Evolutionary conservation across 2,329 filamentous ascomycete genomes (phyloP).

Genomic region (Anthostomella pinea): DNA sequence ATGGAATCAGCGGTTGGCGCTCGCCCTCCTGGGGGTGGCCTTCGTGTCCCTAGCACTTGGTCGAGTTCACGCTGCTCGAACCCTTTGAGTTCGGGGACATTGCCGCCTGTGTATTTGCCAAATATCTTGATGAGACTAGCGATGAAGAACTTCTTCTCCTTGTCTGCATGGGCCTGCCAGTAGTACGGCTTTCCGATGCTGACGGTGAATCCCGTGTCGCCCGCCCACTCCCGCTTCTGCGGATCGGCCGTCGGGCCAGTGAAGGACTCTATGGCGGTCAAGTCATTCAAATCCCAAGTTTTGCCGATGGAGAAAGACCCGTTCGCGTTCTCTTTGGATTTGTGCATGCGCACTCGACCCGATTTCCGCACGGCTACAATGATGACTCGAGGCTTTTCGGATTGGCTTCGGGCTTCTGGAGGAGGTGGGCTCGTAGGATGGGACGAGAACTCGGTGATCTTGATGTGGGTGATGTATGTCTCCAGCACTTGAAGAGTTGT

Average conservation of each 20-base stretch:
- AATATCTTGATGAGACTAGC: slow-evolving; percentile 95
- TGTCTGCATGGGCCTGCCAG: slow-evolving; percentile 88
- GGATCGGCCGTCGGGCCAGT: slow-evolving; percentile 58
- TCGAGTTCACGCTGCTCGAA: slow-evolving; percentile 81
- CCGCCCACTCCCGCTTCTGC: slow-evolving; percentile 71
- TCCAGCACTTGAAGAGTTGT: slow-evolving; percentile 60
- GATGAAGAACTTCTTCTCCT: slow-evolving; percentile 99
- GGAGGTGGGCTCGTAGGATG: slow-evolving; percentile 84
- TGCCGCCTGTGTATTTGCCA: slow-evolving; percentile 90
- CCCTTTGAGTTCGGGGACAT: slow-evolving; percentile 72
- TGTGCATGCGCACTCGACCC: slow-evolving; percentile 91
- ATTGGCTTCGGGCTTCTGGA: slow-evolving; percentile 66
- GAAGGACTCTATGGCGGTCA: slow-evolving; percentile 80
- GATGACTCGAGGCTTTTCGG: slow-evolving; percentile 87
- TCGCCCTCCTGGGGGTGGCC: slow-evolving; percentile 38
- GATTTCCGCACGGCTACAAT: slow-evolving; percentile 92
- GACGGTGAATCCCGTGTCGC: slow-evolving; percentile 79
- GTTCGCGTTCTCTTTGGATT: slow-evolving; percentile 92
- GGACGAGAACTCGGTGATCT: slow-evolving; percentile 80
- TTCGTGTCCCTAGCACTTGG: slow-evolving; percentile 62
- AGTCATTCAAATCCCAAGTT: slow-evolving; percentile 94
- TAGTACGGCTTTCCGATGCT: slow-evolving; percentile 94
- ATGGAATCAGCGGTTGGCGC: too few species aligned
- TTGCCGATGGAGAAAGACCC: slow-evolving; percentile 96
- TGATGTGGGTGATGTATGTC: slow-evolving; percentile 97